Evolutionary conservation across 2,329 filamentous ascomycete species (phyloP).

Genomic region (Metarhizium sp.): DNA sequence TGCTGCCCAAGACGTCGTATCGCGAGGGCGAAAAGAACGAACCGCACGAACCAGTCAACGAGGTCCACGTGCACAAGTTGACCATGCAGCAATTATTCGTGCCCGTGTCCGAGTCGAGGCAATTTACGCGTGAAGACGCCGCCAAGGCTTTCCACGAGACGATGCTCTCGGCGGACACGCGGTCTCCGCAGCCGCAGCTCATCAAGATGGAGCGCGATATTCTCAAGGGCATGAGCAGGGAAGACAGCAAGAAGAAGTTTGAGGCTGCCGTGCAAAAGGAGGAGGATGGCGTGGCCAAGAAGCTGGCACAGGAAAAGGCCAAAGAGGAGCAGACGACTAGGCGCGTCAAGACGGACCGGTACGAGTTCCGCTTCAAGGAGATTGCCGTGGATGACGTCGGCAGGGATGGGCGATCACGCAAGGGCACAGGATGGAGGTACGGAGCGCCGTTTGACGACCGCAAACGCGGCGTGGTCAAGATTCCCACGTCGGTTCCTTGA

Average conservation of each 20-base stretch:
- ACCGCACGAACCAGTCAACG: constrained; percentile 53
- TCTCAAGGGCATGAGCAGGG: constrained; percentile 23
- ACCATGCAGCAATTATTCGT: constrained; percentile 57
- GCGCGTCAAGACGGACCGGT: constrained; percentile 40
- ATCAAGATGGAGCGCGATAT: constrained; percentile 44
- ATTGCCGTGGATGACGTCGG: constrained; percentile 49
- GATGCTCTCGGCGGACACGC: constrained; percentile 50
- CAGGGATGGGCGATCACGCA: constrained; percentile 38
- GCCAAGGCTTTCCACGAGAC: constrained; percentile 53
- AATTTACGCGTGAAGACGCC: constrained; percentile 56
- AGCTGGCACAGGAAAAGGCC: constrained; percentile 21
- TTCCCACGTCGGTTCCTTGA: constrained; percentile 53
- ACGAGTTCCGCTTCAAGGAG: constrained; percentile 54
- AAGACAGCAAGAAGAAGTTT: constrained; percentile 31
- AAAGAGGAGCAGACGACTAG: constrained; percentile 31
- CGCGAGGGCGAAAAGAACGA: constrained; percentile 36
- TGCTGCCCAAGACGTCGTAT: constrained; percentile 66
- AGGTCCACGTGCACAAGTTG: constrained; percentile 51
- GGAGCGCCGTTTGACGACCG: constrained; percentile 54
- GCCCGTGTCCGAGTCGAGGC: constrained; percentile 52
- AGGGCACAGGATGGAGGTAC: constrained; percentile 52
- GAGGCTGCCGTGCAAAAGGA: constrained; percentile 31
- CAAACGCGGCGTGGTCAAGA: constrained; percentile 56
- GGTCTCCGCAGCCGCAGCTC: constrained; percentile 54
- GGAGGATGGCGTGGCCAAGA: constrained; percentile 28